Base-by-base conservation (phyloP, 106 monocot species). In the Dioscorea alata region DNA sequence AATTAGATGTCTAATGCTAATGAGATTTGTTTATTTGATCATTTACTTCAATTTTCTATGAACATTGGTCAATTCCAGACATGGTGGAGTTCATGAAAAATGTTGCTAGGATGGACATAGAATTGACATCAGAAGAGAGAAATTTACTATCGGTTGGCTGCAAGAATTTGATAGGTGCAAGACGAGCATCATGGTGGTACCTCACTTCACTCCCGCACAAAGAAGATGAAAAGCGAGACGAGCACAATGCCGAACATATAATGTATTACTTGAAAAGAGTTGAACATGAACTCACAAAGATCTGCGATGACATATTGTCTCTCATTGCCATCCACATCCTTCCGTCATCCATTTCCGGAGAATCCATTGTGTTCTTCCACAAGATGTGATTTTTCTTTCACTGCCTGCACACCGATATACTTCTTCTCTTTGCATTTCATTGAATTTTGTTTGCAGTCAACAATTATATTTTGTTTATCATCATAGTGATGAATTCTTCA, bases 251-350 rank as follows among this genome's bases (percentile, higher is more conserved):
- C 18, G 22, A n/a, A 58, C 58, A 13, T 23, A 50, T 78, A 58
- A 67, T 18, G 20, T 57, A 28, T 20, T 78, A 78, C 34, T 65
- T 66, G 49, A 49, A 66, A 48, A 64, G 49, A 42, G 60, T 78
- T 71, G 71, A 78, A 49, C 49, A 71, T 49, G 77, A 78, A 34
- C 15, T 69, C 28, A 16, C 54, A 21, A 71, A 61, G 57, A 66
- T 78, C 8, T 78, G 77, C 59, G 60, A 78, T 35, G 66, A 78
- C 4, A 52, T 78, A 3, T 60, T 78, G 28, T 71, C 77, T 49
- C 42, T 78, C 64, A 78, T 78, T 56, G 77, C 71, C n/a, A 71
- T 72, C 24, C 71, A 75, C 60, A 71, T 78, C 24, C 77, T 78
- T 22, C 77, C 77, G 14, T 78, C 77, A 1, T 78, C 77, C 18